Conservation (phyloP, 805 yeast species). For the Candida tallmaniae region DNA sequence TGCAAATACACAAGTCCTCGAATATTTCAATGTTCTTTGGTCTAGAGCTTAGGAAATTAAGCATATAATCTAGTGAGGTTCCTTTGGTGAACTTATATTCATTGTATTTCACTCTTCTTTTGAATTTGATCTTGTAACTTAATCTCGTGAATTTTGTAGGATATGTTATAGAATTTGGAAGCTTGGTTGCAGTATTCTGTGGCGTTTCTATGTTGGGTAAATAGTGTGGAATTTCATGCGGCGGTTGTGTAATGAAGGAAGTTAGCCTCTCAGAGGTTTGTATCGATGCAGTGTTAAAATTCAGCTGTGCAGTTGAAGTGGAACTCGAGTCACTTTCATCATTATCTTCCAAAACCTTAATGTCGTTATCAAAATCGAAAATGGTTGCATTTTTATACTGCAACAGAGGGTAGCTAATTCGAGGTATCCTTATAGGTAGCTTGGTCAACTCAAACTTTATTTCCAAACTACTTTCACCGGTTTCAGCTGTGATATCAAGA, state of each 20-base stretch:
- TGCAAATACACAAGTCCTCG: conserved; percentile 12
- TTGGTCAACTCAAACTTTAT: conserved; percentile 20
- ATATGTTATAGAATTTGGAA: conserved; percentile 7
- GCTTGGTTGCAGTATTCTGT: background rate
- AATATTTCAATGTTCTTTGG: conserved; percentile 7
- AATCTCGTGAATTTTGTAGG: conserved; percentile 8
- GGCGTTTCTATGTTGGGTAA: background rate
- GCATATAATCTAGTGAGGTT: conserved; percentile 10
- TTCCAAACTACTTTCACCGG: conserved; percentile 12
- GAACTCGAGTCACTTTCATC: conserved; percentile 2
- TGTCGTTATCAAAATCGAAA: conserved; percentile 18
- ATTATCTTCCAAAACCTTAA: conserved; percentile 11
- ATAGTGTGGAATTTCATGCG: background rate
- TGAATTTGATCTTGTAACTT: background rate
- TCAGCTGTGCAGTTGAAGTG: background rate
- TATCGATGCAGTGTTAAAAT: background rate
- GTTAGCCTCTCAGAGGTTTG: background rate
- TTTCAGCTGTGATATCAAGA: background rate
- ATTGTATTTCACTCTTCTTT: conserved; percentile 5
- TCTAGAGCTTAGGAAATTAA: conserved; percentile 6
- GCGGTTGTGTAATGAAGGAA: too few relatives aligned
- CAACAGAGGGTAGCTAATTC: conserved; percentile 17
- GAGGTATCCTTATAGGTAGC: conserved; percentile 18
- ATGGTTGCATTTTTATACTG: conserved; percentile 17
- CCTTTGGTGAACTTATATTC: conserved; percentile 12